Conservation (phyloP, 495 filamentous ascomycete species). For the Penicillium canescens region DNA sequence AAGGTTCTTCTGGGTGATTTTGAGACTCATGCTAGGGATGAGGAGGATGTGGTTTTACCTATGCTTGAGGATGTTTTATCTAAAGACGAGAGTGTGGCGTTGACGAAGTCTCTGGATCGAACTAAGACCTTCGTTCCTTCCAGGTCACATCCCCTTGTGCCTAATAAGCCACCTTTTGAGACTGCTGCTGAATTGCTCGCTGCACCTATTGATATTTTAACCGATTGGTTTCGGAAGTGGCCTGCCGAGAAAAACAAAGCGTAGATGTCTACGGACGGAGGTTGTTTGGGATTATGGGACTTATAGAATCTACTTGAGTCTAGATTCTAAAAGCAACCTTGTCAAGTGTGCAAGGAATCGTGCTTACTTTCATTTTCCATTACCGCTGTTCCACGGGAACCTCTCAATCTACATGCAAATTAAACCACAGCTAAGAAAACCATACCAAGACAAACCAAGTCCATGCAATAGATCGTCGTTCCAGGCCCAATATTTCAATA, state of each 20-base stretch:
- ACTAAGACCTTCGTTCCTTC: conserved; percentile 63
- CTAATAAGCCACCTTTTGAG: conserved; percentile 27
- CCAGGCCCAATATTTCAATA: no score
- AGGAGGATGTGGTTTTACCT: conserved; percentile 56
- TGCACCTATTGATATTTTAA: conserved; percentile 27
- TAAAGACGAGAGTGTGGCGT: conserved; percentile 32
- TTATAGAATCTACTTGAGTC: neutral
- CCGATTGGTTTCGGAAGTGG: conserved; percentile 35
- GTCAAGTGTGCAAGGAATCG: no score
- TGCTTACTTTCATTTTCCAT: no score
- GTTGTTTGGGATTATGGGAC: neutral
- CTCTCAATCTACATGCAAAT: no score
- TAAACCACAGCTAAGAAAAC: no score
- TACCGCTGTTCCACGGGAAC: no score
- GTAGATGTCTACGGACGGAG: neutral
- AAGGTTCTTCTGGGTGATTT: conserved; percentile 51
- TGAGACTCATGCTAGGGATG: conserved; percentile 54
- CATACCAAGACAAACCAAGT: no score
- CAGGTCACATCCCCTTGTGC: conserved; percentile 49
- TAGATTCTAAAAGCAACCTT: no score
- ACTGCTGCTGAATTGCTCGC: conserved; percentile 24
- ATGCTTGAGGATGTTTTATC: conserved; percentile 49
- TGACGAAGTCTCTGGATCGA: conserved; percentile 52
- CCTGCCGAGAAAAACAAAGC: conserved; percentile 7
- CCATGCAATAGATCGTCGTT: no score